Evolutionary conservation across 352 stramenopile genomes (phyloP).

Genomic region (Peronospora tabacina): DNA sequence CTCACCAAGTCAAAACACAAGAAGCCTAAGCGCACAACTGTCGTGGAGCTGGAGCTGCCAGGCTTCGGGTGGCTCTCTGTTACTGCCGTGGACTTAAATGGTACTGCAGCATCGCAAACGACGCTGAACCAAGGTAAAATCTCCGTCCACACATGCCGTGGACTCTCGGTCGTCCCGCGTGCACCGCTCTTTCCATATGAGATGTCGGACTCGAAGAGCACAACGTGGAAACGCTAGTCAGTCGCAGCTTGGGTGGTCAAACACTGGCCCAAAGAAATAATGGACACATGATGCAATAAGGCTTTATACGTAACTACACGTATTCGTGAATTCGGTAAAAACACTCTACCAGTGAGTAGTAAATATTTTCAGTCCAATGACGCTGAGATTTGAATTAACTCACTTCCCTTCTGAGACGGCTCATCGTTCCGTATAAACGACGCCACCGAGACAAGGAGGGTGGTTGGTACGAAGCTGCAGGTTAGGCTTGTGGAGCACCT

Average conservation of each 20-base stretch:
- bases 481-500: no score
- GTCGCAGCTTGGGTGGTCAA: not conserved
- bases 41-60: conserved; percentile 70
- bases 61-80: conserved; percentile 77
- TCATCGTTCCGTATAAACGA: no score
- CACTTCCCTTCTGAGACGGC: no score
- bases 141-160: conserved; percentile 52
- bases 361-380: no score
- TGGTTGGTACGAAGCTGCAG: no score
- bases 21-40: conserved; percentile 70
- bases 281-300: not conserved
- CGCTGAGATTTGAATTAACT: no score
- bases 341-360: no score
- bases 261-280: not conserved
- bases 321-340: no score
- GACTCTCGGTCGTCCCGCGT: conserved; percentile 48
- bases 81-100: conserved; percentile 75
- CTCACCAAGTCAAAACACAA: conserved; percentile 68
- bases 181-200: conserved; percentile 72
- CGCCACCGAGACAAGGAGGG: no score
- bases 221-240: conserved; percentile 64
- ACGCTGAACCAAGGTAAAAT: conserved; percentile 61
- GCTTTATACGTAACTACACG: not conserved
- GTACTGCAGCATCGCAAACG: conserved; percentile 47
- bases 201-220: conserved; percentile 68